Conservation (phyloP, 2,329 filamentous ascomycete genomes). For the Lecanoromycetidae sp. region DNA sequence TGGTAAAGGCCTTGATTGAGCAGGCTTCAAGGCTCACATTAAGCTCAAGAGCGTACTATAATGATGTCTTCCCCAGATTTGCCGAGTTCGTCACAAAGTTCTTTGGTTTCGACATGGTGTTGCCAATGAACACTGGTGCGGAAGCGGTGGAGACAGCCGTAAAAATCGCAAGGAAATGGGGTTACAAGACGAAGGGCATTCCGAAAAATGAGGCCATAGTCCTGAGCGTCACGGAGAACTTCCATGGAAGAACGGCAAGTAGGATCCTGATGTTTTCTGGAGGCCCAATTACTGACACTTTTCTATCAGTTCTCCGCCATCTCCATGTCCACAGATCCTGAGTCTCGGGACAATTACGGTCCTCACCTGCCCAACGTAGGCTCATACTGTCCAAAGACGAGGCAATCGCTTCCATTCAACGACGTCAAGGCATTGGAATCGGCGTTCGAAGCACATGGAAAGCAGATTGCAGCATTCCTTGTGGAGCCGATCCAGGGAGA, state of each 20-base stretch:
- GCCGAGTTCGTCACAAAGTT: slow-evolving; percentile 79
- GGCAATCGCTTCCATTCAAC: slow-evolving; percentile 72
- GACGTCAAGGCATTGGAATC: slow-evolving; percentile 68
- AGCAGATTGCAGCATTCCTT: slow-evolving; percentile 81
- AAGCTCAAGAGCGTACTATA: slow-evolving; percentile 92
- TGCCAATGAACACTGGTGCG: slow-evolving; percentile 96
- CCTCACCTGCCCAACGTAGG: slow-evolving; percentile 87
- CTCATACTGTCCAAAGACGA: slow-evolving; percentile 60
- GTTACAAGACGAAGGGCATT: slow-evolving; percentile 90
- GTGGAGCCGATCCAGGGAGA: slow-evolving; percentile 97
- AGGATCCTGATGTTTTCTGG: background rate
- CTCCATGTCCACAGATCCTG: slow-evolving; percentile 86
- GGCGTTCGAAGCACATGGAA: slow-evolving; percentile 66
- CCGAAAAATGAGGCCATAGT: slow-evolving; percentile 72
- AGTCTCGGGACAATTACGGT: slow-evolving; percentile 93
- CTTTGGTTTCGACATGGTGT: slow-evolving; percentile 94
- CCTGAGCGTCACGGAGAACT: slow-evolving; percentile 80
- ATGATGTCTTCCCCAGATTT: slow-evolving; percentile 94
- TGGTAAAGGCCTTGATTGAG: slow-evolving; percentile 78
- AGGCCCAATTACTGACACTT: slow-evolving; percentile 1
- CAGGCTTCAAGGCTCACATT: slow-evolving; percentile 83
- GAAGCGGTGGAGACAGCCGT: slow-evolving; percentile 89
- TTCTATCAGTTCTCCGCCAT: slow-evolving; percentile 72
- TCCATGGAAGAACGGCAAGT: slow-evolving; percentile 79
- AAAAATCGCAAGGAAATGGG: slow-evolving; percentile 96